These are phyloP conservation scores for Trametes elegans DNA, from an alignment of 768 basidiomycete genomes.

Conservation along the genomic window DNA sequence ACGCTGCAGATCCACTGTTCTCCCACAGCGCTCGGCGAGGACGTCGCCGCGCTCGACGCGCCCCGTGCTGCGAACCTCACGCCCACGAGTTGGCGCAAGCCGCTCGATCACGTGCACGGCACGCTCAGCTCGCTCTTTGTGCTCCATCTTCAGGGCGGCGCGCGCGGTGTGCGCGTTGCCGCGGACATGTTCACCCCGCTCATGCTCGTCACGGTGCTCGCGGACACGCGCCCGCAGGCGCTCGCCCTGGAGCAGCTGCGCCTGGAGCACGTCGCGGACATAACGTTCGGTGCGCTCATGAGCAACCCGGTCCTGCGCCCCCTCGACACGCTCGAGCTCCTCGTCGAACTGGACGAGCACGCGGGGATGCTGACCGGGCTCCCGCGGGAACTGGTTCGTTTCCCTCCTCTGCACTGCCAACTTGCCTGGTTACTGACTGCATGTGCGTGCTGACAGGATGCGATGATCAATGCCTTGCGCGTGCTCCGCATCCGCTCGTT, in stretches of 20 bases:
- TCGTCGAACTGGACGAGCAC: background rate
- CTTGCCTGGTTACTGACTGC: background rate
- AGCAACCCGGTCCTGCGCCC: background rate
- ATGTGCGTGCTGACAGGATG: background rate
- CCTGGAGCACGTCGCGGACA: background rate
- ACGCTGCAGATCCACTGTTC: background rate
- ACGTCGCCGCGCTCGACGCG: background rate
- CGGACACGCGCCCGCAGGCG: background rate
- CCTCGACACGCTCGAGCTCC: background rate
- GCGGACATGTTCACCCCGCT: background rate
- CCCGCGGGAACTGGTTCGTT: background rate
- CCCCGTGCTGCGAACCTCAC: background rate
- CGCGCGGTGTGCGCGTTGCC: background rate
- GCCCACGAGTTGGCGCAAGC: background rate
- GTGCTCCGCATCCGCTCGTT: background rate
- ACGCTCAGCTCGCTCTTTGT: background rate
- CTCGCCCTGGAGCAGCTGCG: background rate
- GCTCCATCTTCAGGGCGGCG: background rate
- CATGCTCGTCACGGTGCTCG: background rate
- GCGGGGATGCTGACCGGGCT: background rate
- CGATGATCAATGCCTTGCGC: background rate
- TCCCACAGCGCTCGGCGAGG: background rate
- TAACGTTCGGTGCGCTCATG: background rate
- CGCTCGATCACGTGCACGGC: background rate
- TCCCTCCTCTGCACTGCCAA: background rate